These are phyloP conservation scores for Tetrapisispora namnaoensis DNA, from an alignment of 805 yeast genomes.

Conservation along the genomic window DNA sequence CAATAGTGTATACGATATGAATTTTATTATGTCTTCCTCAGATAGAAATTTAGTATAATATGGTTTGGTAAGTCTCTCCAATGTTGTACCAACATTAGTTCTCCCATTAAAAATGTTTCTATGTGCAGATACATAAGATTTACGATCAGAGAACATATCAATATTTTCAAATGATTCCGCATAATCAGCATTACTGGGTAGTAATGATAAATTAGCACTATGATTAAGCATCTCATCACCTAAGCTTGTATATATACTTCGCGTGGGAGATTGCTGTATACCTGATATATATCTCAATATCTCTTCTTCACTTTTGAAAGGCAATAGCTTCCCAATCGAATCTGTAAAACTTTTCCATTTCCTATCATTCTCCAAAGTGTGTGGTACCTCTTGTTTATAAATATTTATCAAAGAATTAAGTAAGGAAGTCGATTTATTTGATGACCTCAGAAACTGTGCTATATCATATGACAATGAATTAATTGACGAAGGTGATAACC, in stretches of 20 bases:
- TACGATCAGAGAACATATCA: conserved; percentile 31
- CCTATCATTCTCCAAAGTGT: conserved; percentile 8
- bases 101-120: conserved; percentile 7
- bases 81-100: conserved; percentile 7
- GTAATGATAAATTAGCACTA: conserved; percentile 7
- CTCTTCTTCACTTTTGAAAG: conserved; percentile 12
- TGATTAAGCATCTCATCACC: conserved; percentile 3
- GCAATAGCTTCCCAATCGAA: conserved; percentile 11
- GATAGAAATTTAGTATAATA: conserved; percentile 30
- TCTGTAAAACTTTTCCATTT: conserved; percentile 18
- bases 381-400: conserved; percentile 11
- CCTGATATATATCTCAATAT: conserved; percentile 14
- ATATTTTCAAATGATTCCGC: conserved; percentile 34
- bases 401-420: conserved; percentile 14
- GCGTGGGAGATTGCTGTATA: conserved; percentile 11
- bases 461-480: conserved; percentile 13
- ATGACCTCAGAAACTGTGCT: conserved; percentile 9
- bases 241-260: background rate
- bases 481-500: conserved; percentile 12
- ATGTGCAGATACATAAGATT: conserved; percentile 28
- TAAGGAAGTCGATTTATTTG: conserved; percentile 11
- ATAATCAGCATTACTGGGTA: conserved; percentile 19
- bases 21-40: conserved; percentile 36
- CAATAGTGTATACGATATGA: conserved; percentile 44
- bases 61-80: conserved; percentile 16